Base-by-base conservation (phyloP, 2,329 filamentous ascomycete genomes). In the Cordyceps cicadae region DNA sequence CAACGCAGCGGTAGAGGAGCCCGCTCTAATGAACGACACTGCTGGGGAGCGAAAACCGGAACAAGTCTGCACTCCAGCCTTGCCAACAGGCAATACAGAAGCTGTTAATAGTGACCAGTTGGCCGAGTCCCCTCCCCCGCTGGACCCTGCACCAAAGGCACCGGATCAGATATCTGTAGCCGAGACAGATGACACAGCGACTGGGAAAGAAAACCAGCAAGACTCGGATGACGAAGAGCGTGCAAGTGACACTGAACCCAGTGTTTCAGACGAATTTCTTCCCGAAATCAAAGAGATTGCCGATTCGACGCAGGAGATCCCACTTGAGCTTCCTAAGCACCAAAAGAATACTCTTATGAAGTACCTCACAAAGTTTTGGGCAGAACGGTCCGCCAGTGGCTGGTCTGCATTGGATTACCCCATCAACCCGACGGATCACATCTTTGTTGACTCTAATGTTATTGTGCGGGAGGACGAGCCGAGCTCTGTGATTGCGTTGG, bases 381-480 rank as follows among this genome's bases (percentile, higher is more conserved):
- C 94, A 2, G 95, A 99, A 74, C 86, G 94, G 58, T 97, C 94
- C 53, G 91, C 95, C 26, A 97, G 92, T 72, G 92, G 93, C 43
- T 99, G 94, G 94, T 83, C 88, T 6, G 85, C 88, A 24, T 81
- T 99, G 21, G 94, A 99, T 59, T 99, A 99, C 68, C 95, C 95
- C 3, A 83, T 97, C 64, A 89, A 85, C 65, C 80, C 88, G 51
- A 90, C 87, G 17, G 94, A 99, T 71, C 94, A 99, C 72, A 92
- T 99, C 53, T 97, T 97, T 75, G 89, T 92, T 59, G 92, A 99
- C 74, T 96, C 92, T 9, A 91, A 99, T 71, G 92, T 99, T 64
- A 96, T 99, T 66, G 92, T 99, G 43, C 87, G 94, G 45, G 94
- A 99, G 73, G 94, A 99, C 71, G 94, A 99, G 74, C 94, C 94